A percentile compares a stretch with the other conserved stretches of the same genome.
phyloP scores from a whole-genome alignment of 768 basidiomycete species.

The Punctularia strigosozonata region DNA sequence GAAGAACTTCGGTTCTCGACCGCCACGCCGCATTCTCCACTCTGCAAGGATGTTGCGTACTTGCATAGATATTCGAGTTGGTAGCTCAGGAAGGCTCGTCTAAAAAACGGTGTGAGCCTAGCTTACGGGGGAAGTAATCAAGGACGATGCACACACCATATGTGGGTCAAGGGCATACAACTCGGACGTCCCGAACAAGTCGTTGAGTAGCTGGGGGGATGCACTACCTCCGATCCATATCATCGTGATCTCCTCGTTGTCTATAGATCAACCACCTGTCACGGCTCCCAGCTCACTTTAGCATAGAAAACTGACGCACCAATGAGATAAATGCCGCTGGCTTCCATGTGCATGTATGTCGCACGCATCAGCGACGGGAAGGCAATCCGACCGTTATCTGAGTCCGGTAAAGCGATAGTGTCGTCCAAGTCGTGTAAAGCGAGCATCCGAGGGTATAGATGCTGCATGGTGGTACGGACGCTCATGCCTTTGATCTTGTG shows the following conservation, averaged over 20 bases:
- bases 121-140: constrained; percentile 1
- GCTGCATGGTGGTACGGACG: constrained; percentile 57
- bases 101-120: constrained; percentile 17
- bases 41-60: constrained; percentile 75
- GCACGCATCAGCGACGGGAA: constrained; percentile 73
- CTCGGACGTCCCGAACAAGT: constrained; percentile 80
- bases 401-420: constrained; percentile 55
- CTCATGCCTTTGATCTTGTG: constrained; percentile 65
- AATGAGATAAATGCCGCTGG: constrained; percentile 84
- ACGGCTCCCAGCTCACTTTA: not conserved
- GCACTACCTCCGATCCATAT: constrained; percentile 84
- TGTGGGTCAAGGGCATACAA: constrained; percentile 53
- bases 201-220: constrained; percentile 70
- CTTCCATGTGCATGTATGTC: constrained; percentile 81
- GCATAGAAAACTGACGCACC: constrained; percentile 34
- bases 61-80: constrained; percentile 72
- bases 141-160: no score
- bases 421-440: constrained; percentile 80
- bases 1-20: constrained; percentile 45
- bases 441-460: constrained; percentile 81
- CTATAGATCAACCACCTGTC: constrained; percentile 27
- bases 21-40: constrained; percentile 40
- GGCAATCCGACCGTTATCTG: constrained; percentile 41
- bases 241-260: constrained; percentile 79
- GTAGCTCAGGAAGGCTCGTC: constrained; percentile 59